Conservation (phyloP, 257 asterid species). For the Eustoma russellianum region DNA sequence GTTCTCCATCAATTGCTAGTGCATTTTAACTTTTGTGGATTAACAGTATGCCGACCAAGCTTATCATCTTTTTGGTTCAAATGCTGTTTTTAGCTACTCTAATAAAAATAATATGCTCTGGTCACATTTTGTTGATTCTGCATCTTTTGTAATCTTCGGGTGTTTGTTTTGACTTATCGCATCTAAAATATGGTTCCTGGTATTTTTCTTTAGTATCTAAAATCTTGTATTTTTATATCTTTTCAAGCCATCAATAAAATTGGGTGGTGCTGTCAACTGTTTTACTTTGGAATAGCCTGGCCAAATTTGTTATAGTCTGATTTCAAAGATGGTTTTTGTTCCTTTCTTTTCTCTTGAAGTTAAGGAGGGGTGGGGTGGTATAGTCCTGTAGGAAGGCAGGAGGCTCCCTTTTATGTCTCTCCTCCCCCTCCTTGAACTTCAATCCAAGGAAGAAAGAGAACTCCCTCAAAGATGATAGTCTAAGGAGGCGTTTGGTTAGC, state of each 20-base stretch:
- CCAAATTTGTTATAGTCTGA: background rate
- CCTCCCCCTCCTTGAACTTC: too few species aligned
- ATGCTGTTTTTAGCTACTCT: background rate
- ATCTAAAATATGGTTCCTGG: too few species aligned
- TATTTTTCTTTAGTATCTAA: background rate
- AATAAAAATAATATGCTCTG: background rate
- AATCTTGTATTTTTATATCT: background rate
- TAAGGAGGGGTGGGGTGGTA: too few species aligned
- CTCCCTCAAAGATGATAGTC: too few species aligned
- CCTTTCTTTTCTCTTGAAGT: too few species aligned
- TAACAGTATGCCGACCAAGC: background rate
- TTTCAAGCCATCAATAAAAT: background rate
- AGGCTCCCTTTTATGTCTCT: too few species aligned
- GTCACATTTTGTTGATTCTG: background rate
- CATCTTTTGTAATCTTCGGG: constrained; percentile 1
- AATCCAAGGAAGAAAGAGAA: too few species aligned
- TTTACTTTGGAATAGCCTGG: background rate
- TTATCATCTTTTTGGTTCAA: too few species aligned
- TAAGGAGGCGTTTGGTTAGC: too few species aligned
- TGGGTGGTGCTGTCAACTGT: background rate
- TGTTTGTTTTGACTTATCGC: background rate
- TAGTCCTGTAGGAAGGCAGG: too few species aligned
- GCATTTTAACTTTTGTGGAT: constrained; percentile 3
- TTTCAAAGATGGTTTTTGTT: background rate
- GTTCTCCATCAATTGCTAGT: constrained; percentile 4